These are phyloP conservation scores for Limonium bicolor DNA, from an alignment of 148 eudicot species.

Conservation along the genomic window DNA sequence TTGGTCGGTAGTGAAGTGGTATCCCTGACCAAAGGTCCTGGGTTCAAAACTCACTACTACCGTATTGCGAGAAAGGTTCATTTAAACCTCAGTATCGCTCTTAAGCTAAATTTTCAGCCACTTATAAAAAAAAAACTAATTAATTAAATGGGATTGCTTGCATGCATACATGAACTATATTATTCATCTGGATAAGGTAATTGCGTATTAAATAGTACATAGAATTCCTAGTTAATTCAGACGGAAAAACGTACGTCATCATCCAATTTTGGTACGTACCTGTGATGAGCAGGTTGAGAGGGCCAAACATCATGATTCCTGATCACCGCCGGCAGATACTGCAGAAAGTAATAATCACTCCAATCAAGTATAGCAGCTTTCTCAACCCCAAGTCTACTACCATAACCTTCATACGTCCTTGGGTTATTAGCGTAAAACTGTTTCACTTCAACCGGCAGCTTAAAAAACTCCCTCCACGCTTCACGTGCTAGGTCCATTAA, in stretches of 20 bases:
- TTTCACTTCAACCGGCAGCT: slow-evolving; percentile 68
- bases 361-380: slow-evolving; percentile 89
- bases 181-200: not conserved
- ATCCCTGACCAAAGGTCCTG: too few relatives aligned
- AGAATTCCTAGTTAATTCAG: too few relatives aligned
- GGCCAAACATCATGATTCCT: slow-evolving; percentile 81
- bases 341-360: slow-evolving; percentile 85
- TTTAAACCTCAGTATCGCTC: too few relatives aligned
- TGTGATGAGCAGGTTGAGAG: slow-evolving; percentile 28
- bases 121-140: not conserved
- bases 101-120: too few relatives aligned
- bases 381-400: slow-evolving; percentile 67
- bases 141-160: not conserved
- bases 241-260: too few relatives aligned
- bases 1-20: too few relatives aligned
- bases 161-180: not conserved
- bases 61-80: too few relatives aligned
- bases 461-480: slow-evolving; percentile 65
- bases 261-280: too few relatives aligned
- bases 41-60: too few relatives aligned
- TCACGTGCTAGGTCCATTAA: slow-evolving; percentile 51
- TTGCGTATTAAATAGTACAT: not conserved
- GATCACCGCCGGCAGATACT: slow-evolving; percentile 39
- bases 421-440: slow-evolving; percentile 55
- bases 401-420: slow-evolving; percentile 77